A percentile compares a stretch with the other conserved stretches of the same genome.
These are phyloP conservation scores for Zymoseptoria pseudotritici DNA, from an alignment of 2,329 filamentous ascomycete species.

Conservation along the genomic window DNA sequence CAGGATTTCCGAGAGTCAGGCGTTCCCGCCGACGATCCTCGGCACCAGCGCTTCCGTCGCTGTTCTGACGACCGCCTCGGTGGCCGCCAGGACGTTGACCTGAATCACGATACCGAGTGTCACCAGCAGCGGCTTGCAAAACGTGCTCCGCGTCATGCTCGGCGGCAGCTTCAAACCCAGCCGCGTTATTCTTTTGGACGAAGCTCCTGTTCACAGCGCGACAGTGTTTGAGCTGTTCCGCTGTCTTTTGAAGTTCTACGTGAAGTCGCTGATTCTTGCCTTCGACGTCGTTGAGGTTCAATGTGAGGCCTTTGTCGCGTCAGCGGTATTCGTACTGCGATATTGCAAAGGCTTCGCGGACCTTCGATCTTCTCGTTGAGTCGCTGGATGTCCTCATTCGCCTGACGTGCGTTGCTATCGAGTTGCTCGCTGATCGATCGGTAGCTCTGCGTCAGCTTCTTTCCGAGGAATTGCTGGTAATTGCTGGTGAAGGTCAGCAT, in stretches of 20 bases:
- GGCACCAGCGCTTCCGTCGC: conserved; percentile 17
- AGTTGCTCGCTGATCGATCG: conserved; percentile 55
- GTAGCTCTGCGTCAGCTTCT: conserved; percentile 66
- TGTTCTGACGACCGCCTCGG: conserved; percentile 1
- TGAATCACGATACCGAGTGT: conserved; percentile 1
- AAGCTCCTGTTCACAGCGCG: conserved; percentile 42
- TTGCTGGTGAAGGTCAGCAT: conserved; percentile 42
- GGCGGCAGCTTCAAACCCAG: conserved; percentile 49
- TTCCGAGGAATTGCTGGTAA: conserved; percentile 70
- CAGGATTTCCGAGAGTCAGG: not conserved
- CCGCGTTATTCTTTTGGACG: conserved; percentile 49
- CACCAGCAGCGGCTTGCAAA: conserved; percentile 26
- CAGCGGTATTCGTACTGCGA: not conserved
- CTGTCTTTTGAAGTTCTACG: conserved; percentile 7
- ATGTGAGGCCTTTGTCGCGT: not conserved
- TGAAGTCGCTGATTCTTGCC: conserved; percentile 3
- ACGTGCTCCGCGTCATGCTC: conserved; percentile 45
- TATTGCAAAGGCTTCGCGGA: conserved; percentile 29
- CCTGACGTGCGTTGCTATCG: conserved; percentile 66
- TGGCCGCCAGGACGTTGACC: conserved; percentile 1
- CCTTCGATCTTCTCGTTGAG: conserved; percentile 59
- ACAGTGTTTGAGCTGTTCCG: conserved; percentile 1
- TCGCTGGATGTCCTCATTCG: conserved; percentile 62
- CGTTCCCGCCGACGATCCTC: conserved; percentile 7
- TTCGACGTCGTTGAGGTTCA: not conserved